These are phyloP conservation scores for Peniophora sp. DNA, from an alignment of 1,284 basidiomycete species.

Conservation along the genomic window DNA sequence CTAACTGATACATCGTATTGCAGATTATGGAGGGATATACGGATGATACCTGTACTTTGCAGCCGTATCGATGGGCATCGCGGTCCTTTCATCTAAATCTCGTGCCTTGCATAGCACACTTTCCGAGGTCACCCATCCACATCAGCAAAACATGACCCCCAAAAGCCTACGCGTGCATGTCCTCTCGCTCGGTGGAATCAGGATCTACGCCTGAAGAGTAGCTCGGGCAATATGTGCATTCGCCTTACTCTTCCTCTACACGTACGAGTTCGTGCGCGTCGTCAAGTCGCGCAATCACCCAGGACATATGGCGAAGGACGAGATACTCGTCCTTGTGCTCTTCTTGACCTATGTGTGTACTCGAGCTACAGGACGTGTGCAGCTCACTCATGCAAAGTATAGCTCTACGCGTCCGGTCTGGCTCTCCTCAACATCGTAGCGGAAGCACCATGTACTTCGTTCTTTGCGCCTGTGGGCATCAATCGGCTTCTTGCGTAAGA, in stretches of 20 bases:
- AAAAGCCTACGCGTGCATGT: constrained; percentile 6
- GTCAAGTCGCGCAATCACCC: constrained; percentile 10
- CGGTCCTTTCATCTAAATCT: no score
- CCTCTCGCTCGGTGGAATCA: constrained; percentile 12
- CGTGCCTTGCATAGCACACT: no score
- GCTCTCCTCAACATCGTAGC: constrained; percentile 13
- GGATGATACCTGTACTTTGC: no score
- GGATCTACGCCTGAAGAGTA: constrained; percentile 18
- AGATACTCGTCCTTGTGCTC: constrained; percentile 9
- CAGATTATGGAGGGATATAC: no score
- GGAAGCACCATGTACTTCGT: constrained; percentile 6
- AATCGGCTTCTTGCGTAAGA: constrained; percentile 31
- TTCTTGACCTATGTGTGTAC: constrained; percentile 11
- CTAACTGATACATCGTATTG: no score
- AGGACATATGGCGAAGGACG: not conserved
- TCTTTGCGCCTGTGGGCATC: constrained; percentile 35
- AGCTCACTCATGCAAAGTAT: not conserved
- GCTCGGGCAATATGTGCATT: constrained; percentile 14
- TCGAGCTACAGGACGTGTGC: no score
- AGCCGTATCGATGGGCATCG: no score
- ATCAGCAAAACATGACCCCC: no score
- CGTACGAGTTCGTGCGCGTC: not conserved
- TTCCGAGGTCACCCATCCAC: no score
- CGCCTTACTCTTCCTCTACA: constrained; percentile 12
- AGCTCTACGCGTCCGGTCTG: constrained; percentile 17